Evolutionary conservation across 169 alveolate species (phyloP).

Genomic region (Eimeria praecox): DNA sequence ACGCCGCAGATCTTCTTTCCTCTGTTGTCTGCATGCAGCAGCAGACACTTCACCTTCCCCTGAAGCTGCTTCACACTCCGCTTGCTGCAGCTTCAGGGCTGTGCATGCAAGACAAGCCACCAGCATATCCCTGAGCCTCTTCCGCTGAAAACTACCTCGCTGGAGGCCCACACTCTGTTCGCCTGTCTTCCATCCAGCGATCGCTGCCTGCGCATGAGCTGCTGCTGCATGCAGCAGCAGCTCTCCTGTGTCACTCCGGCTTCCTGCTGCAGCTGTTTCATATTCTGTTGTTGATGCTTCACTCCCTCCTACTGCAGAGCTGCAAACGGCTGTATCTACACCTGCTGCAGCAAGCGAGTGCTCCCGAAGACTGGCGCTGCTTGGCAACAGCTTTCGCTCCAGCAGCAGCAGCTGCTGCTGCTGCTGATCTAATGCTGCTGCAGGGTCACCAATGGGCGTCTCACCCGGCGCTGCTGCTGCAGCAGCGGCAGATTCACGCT

Average conservation of each 20-base stretch:
- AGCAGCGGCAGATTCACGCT: too few species aligned
- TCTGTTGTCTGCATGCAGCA: background rate
- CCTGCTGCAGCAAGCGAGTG: background rate
- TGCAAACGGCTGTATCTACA: background rate
- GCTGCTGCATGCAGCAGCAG: conserved; percentile 66
- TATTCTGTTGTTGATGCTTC: conserved; percentile 4
- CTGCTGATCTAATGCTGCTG: conserved; percentile 5
- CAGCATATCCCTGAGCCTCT: conserved; percentile 60
- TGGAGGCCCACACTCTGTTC: conserved; percentile 41
- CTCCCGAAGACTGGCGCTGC: background rate
- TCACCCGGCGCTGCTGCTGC: background rate
- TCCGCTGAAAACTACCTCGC: conserved; percentile 58
- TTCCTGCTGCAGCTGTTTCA: background rate
- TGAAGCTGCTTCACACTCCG: background rate
- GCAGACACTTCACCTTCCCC: background rate
- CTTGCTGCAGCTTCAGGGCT: conserved; percentile 51
- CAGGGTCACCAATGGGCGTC: background rate
- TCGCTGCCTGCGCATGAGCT: conserved; percentile 45
- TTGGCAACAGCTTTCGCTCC: background rate
- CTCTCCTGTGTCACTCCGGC: background rate
- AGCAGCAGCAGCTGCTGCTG: background rate
- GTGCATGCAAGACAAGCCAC: conserved; percentile 35
- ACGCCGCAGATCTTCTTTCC: background rate
- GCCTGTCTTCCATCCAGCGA: background rate
- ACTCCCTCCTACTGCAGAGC: background rate